phyloP scores from a whole-genome alignment of 2,329 filamentous ascomycete genomes.

The Aspergillus felis region DNA sequence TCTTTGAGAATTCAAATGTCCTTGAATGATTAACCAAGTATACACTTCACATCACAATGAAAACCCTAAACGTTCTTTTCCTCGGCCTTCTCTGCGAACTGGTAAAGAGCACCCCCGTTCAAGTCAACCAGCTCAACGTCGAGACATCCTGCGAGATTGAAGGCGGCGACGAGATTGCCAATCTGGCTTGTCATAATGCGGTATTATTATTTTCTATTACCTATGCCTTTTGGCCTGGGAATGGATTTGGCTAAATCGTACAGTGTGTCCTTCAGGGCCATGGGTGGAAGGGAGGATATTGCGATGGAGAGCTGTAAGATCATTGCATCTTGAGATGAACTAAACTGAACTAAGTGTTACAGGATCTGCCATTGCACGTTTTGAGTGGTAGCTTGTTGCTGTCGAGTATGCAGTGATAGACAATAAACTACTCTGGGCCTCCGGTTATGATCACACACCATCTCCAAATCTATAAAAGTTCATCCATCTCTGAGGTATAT shows the following conservation, averaged over 20 bases:
- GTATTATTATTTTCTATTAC: not conserved
- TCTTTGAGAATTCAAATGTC: too few species aligned
- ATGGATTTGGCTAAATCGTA: not conserved
- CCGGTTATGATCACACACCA: conserved; percentile 19
- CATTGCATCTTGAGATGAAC: too few species aligned
- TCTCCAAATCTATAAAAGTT: conserved; percentile 37
- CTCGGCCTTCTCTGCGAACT: not conserved
- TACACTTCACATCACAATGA: not conserved
- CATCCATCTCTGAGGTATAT: conserved; percentile 33
- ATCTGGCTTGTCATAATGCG: conserved; percentile 10
- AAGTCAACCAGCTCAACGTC: not conserved
- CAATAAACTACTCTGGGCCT: too few species aligned
- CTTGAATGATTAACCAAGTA: too few species aligned
- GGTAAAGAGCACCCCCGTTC: not conserved
- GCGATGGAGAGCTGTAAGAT: conserved; percentile 12
- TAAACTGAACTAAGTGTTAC: not conserved
- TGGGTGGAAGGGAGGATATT: conserved; percentile 15
- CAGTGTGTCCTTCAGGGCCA: conserved; percentile 12
- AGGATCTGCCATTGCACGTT: conserved; percentile 17
- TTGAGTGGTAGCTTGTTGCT: not conserved
- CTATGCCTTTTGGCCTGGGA: too few species aligned
- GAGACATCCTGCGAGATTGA: conserved; percentile 9
- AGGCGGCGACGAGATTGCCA: conserved; percentile 8
- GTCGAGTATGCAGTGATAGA: not conserved
- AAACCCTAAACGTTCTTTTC: not conserved